A percentile compares a stretch with the other conserved stretches of the same genome.
phyloP scores from a whole-genome alignment of 192 early-diverging fungal genomes.

The Neocallimastix lanati region DNA sequence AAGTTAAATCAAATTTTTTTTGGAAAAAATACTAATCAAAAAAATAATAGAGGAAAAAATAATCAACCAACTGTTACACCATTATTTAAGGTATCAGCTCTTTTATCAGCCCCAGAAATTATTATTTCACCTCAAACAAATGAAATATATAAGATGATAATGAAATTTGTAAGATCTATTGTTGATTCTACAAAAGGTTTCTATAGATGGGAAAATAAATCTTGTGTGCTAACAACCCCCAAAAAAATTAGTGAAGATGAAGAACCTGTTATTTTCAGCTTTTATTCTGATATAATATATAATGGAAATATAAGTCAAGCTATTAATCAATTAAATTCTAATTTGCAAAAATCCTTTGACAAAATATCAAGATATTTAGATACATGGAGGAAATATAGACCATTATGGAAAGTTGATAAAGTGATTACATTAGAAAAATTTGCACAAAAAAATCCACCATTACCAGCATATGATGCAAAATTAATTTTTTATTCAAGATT shows the following conservation, averaged over 20 bases:
- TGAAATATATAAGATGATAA: conserved; percentile 43
- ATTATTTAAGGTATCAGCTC: conserved; percentile 31
- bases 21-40: conserved; percentile 15
- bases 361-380: conserved; percentile 30
- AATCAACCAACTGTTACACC: conserved; percentile 12
- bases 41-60: conserved; percentile 5
- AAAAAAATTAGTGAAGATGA: conserved; percentile 33
- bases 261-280: conserved; percentile 33
- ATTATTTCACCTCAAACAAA: conserved; percentile 27
- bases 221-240: conserved; percentile 33
- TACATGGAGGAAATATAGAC: conserved; percentile 34
- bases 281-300: conserved; percentile 27
- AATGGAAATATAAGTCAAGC: conserved; percentile 21
- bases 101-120: conserved; percentile 39
- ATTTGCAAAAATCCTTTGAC: conserved; percentile 25
- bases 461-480: conserved; percentile 34
- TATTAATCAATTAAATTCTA: conserved; percentile 21
- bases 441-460: conserved; percentile 39
- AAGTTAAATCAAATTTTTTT: conserved; percentile 5
- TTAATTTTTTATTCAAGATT: conserved; percentile 37
- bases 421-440: conserved; percentile 46
- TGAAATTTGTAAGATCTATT: conserved; percentile 31
- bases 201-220: conserved; percentile 41
- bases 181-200: conserved; percentile 43
- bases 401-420: conserved; percentile 47